Percentiles rank a stretch among this genome's conserved stretches.
Evolutionary conservation across 495 filamentous ascomycete genomes (phyloP).

Genomic region (Echria macrotheca): DNA sequence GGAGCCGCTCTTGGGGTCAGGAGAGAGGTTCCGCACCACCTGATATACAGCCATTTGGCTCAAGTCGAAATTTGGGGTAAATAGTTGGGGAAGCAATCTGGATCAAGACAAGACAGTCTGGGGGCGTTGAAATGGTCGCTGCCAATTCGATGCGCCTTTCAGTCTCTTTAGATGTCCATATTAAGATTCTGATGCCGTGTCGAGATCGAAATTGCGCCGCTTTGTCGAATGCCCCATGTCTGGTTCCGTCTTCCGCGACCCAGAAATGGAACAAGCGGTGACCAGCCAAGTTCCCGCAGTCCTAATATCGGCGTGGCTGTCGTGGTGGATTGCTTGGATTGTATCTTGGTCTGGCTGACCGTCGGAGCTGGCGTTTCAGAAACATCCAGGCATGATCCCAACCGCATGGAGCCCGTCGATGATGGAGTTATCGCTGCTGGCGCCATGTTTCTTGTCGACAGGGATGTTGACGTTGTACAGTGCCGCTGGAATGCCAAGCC

Average conservation of each 20-base stretch:
- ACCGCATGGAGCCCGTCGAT: no score
- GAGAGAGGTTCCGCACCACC: conserved; percentile 3
- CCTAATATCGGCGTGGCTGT: neutral
- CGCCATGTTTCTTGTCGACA: no score
- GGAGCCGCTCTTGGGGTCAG: no score
- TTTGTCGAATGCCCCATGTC: neutral
- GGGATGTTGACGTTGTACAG: no score
- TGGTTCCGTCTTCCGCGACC: conserved; percentile 15
- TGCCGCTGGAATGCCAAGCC: no score
- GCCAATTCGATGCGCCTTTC: conserved; percentile 15
- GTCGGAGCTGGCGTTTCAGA: no score
- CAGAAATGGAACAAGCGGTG: conserved; percentile 12
- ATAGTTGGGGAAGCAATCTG: conserved; percentile 23
- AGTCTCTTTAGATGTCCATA: conserved; percentile 7
- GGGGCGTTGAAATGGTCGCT: conserved; percentile 4
- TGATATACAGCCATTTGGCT: conserved; percentile 19
- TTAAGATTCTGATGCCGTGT: conserved; percentile 12
- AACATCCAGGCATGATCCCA: no score
- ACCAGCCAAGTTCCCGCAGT: neutral
- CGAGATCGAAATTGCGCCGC: conserved; percentile 8
- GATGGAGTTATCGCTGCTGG: no score
- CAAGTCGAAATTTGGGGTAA: conserved; percentile 19
- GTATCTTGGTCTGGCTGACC: no score
- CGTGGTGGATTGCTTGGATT: no score
- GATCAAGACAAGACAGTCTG: conserved; percentile 17